phyloP scores from a whole-genome alignment of 2,329 filamentous ascomycete genomes.

The Dothidotthia symphoricarpi region DNA sequence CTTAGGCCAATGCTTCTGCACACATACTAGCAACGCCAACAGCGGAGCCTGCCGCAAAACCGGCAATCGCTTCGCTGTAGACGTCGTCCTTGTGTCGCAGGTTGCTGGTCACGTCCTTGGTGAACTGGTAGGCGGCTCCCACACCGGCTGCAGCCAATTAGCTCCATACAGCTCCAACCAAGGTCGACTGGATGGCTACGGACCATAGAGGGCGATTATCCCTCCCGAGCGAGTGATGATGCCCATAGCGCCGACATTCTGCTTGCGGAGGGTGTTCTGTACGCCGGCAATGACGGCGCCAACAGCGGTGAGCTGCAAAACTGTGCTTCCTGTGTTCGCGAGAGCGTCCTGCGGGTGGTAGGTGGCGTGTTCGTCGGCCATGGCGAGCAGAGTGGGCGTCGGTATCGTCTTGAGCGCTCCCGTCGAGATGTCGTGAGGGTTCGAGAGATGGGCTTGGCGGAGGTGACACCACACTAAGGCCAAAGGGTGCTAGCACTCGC shows the following conservation, averaged over 20 bases:
- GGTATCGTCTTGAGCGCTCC: slow-evolving; percentile 23
- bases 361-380: slow-evolving; percentile 36
- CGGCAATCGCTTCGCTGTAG: slow-evolving; percentile 71
- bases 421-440: slow-evolving; percentile 14
- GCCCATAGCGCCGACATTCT: slow-evolving; percentile 77
- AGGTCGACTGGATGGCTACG: slow-evolving; percentile 19
- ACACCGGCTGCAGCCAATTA: slow-evolving; percentile 60
- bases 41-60: slow-evolving; percentile 71
- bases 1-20: not conserved
- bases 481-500: slow-evolving; percentile 3
- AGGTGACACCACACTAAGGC: slow-evolving; percentile 5
- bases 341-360: slow-evolving; percentile 78
- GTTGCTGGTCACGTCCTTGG: slow-evolving; percentile 74
- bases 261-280: slow-evolving; percentile 81
- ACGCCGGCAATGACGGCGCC: slow-evolving; percentile 74
- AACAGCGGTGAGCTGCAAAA: slow-evolving; percentile 62
- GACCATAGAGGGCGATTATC: slow-evolving; percentile 68
- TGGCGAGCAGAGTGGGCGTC: slow-evolving; percentile 34
- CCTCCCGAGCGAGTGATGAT: slow-evolving; percentile 77
- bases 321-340: slow-evolving; percentile 62
- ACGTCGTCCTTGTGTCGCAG: slow-evolving; percentile 79
- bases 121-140: slow-evolving; percentile 76
- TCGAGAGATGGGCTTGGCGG: slow-evolving; percentile 11
- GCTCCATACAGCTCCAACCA: slow-evolving; percentile 5
- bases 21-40: slow-evolving; percentile 69